These are phyloP conservation scores for Solanum tacnaense DNA, from an alignment of 257 asterid species.

Conservation along the genomic window DNA sequence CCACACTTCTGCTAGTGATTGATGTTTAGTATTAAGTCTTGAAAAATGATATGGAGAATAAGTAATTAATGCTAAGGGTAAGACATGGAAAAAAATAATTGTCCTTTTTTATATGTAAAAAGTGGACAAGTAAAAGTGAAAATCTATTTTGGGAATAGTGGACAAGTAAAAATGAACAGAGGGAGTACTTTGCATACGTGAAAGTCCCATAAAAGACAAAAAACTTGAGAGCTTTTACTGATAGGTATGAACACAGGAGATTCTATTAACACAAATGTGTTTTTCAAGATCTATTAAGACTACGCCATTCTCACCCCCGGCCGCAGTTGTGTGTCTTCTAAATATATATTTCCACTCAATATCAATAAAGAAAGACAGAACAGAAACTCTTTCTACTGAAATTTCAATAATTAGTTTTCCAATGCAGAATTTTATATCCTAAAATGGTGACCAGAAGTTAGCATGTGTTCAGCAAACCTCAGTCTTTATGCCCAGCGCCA, in stretches of 20 bases:
- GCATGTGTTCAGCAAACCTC: constrained; percentile 44
- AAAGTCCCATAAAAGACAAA: not conserved
- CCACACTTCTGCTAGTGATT: not conserved
- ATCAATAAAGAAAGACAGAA: not conserved
- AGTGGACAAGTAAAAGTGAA: not conserved
- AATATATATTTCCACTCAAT: not conserved
- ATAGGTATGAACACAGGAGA: not conserved
- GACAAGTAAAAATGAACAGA: not conserved
- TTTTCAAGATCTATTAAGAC: not conserved
- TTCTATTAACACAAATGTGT: not conserved
- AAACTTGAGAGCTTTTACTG: not conserved
- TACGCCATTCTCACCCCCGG: not conserved
- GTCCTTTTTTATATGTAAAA: not conserved
- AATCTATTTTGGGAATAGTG: not conserved
- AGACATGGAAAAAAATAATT: not conserved
- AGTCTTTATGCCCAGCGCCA: constrained; percentile 83
- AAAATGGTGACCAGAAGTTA: not conserved
- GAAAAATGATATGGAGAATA: not conserved
- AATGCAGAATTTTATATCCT: not conserved
- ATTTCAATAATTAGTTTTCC: not conserved
- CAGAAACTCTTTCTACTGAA: not conserved
- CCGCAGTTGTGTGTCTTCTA: not conserved
- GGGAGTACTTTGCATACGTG: not conserved
- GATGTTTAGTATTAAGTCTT: not conserved
- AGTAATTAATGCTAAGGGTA: not conserved